phyloP scores from a whole-genome alignment of 225 moss, liverwort and hornwort genomes.

The Pseudisothecium myosuroides region DNA sequence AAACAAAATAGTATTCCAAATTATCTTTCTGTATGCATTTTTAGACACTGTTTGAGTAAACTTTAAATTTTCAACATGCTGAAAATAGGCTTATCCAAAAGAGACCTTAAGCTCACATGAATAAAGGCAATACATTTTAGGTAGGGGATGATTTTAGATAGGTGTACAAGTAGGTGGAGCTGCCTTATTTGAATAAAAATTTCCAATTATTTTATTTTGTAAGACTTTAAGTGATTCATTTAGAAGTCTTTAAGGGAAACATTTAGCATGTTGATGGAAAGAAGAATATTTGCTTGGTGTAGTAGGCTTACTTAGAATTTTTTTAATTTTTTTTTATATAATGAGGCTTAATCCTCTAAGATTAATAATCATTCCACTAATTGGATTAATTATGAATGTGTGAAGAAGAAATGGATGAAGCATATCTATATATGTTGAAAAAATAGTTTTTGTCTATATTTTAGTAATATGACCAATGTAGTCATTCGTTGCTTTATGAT shows the following conservation, averaged over 20 bases:
- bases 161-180: fast-evolving
- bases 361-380: no score
- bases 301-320: background rate
- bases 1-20: background rate
- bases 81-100: background rate
- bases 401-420: no score
- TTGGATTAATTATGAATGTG: no score
- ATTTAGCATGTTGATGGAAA: background rate
- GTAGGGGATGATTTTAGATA: background rate
- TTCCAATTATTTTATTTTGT: background rate
- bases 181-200: background rate
- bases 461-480: no score
- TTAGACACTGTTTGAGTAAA: background rate
- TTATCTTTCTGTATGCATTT: background rate
- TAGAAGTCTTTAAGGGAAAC: background rate
- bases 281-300: background rate
- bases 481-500: no score
- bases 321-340: background rate
- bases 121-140: background rate
- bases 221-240: background rate
- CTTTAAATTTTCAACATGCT: background rate
- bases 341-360: no score
- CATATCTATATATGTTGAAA: no score
- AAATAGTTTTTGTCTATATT: no score
- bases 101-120: no score